Conservation (phyloP, 768 basidiomycete genomes). For the Xerocomus brunneocitrinus region DNA sequence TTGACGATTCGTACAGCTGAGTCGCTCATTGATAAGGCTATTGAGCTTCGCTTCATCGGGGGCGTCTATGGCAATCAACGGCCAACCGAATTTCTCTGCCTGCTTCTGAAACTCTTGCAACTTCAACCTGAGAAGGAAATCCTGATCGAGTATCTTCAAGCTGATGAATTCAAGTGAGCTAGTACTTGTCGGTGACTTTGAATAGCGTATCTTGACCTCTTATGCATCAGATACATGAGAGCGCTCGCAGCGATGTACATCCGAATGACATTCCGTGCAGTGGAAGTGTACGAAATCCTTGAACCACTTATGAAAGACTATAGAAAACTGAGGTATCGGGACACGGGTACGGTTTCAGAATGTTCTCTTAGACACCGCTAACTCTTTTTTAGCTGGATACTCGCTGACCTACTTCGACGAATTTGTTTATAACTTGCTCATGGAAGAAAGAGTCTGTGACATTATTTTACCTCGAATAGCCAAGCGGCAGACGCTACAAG, state of each 20-base stretch:
- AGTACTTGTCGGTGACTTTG: neutral
- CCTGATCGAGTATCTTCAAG: conserved; percentile 87
- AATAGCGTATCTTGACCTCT: neutral
- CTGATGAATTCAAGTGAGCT: conserved; percentile 98
- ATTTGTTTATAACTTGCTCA: conserved; percentile 78
- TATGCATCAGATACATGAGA: conserved; percentile 70
- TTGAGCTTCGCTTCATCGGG: conserved; percentile 76
- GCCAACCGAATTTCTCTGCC: conserved; percentile 90
- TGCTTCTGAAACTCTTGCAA: conserved; percentile 91
- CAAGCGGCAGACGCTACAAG: conserved; percentile 84
- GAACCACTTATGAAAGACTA: conserved; percentile 95
- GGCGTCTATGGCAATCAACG: conserved; percentile 95
- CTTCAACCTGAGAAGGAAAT: conserved; percentile 99
- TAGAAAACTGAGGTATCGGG: conserved; percentile 76
- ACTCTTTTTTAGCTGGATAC: conserved; percentile 66
- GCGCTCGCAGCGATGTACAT: conserved; percentile 92
- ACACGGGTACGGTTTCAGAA: conserved; percentile 58
- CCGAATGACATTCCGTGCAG: conserved; percentile 87
- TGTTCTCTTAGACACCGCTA: neutral
- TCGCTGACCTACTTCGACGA: conserved; percentile 86
- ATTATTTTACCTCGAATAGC: conserved; percentile 89
- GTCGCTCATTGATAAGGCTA: conserved; percentile 88
- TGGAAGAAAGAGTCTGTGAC: conserved; percentile 92
- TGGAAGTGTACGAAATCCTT: conserved; percentile 88
- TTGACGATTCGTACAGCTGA: conserved; percentile 55